Base-by-base conservation (phyloP, 495 filamentous ascomycete species). In the Trichoderma asperelloides region DNA sequence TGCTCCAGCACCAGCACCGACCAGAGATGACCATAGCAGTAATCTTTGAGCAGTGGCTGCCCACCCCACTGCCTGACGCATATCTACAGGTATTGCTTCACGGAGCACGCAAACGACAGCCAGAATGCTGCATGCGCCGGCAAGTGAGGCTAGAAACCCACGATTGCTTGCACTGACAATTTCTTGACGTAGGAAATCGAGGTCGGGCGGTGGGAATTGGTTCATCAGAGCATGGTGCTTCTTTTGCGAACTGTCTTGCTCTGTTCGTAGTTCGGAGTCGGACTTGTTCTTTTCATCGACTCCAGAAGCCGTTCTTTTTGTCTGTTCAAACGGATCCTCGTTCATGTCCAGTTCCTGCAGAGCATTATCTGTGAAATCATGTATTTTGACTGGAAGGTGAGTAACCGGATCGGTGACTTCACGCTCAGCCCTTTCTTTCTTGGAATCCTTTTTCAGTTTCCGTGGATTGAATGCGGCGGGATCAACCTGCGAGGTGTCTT, bases 321-420 rank as follows among this genome's bases (percentile, higher is more conserved):
- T 9, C 27, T 27, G 55, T 16, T 28, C 55, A 60, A 60, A 60
- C 1, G 55, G 55, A 13, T 60, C 55, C 23, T 60, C 55, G 55
- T 60, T 60, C 2, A 49, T 6, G 41, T 65, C 64, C n/a, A 47
- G 67, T 25, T 43, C 64, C 39, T 82, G 77, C 33, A 91, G 74
- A 65, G 88, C 84, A 57, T 84, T 80, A 41, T 78, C 74, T 0
- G 87, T 90, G 68, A 84, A 85, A 70, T 90, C 88, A 70, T 89
- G 87, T 45, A 89, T 85, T 23, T 73, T 74, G 25, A 89, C 78
- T 6, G 87, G 87, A 1, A 91, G 75, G 73, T 91, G 88, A 0
- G 88, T 91, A 16, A 91, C 84, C 0, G 88, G 88, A 74, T 91
- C 88, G 7, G 87, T 91, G n/a, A 91, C 88, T 70, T 87, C 78